These are phyloP conservation scores for Penicillium sp. DNA, from an alignment of 2,329 filamentous ascomycete species.

Conservation along the genomic window DNA sequence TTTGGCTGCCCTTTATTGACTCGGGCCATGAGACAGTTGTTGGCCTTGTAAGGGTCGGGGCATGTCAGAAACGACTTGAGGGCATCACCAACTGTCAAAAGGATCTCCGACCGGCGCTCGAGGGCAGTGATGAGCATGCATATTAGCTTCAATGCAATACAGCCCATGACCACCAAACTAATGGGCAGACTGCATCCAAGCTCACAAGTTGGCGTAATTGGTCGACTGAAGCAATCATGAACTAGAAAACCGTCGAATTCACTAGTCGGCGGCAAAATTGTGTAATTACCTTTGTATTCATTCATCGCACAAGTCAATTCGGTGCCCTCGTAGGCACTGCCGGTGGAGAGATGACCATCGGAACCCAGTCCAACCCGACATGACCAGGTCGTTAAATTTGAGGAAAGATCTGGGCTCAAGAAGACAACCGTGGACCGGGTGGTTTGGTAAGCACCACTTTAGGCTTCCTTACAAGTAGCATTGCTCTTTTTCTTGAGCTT, in stretches of 20 bases:
- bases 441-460: not conserved
- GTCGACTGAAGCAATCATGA: not conserved
- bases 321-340: not conserved
- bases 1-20: not conserved
- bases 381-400: not conserved
- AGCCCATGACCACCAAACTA: not conserved
- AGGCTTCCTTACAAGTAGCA: not conserved
- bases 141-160: not conserved
- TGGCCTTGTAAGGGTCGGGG: not conserved
- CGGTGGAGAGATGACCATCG: not conserved
- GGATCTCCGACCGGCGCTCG: not conserved
- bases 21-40: constrained; percentile 1
- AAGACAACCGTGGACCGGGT: not conserved
- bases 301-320: not conserved
- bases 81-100: not conserved
- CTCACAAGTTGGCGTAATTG: not conserved
- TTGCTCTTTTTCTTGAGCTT: not conserved
- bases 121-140: not conserved
- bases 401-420: not conserved
- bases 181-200: not conserved
- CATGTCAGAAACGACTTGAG: not conserved
- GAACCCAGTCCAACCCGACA: not conserved
- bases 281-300: not conserved
- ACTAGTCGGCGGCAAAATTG: not conserved
- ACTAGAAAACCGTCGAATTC: not conserved